A percentile compares a stretch with the other conserved stretches of the same genome.
Conservation (phyloP, 805 yeast genomes). For the Metschnikowia hibisci region DNA sequence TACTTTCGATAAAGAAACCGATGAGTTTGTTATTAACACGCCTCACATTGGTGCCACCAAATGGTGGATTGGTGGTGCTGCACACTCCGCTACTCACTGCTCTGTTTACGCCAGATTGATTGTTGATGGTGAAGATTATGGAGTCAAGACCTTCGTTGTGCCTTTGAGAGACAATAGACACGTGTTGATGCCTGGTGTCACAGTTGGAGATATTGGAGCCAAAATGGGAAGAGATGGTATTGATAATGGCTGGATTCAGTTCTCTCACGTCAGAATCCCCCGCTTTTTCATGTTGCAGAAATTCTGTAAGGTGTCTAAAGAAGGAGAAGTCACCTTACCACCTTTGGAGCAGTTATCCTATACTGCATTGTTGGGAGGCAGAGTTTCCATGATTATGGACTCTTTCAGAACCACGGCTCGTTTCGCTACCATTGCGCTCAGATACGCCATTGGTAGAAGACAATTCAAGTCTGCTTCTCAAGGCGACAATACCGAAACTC, state of each 20-base stretch:
- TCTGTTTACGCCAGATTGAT: conserved; percentile 19
- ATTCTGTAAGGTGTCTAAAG: conserved; percentile 17
- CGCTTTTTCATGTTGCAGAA: conserved; percentile 22
- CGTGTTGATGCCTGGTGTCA: conserved; percentile 20
- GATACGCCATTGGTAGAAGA: conserved; percentile 21
- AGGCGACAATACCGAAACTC: conserved; percentile 21
- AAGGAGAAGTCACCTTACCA: conserved; percentile 19
- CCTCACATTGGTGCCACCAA: conserved; percentile 24
- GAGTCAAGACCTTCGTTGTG: conserved; percentile 22
- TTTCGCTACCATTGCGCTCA: conserved; percentile 18
- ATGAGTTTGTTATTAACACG: conserved; percentile 20
- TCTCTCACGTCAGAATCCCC: conserved; percentile 20
- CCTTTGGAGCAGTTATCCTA: conserved; percentile 21
- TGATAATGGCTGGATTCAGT: conserved; percentile 24
- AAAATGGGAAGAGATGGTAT: conserved; percentile 24
- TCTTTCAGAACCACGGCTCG: conserved; percentile 20
- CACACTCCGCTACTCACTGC: conserved; percentile 21
- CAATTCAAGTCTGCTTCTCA: conserved; percentile 21
- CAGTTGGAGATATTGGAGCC: conserved; percentile 22
- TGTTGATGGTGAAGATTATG: conserved; percentile 21
- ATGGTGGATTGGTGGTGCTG: conserved; percentile 25
- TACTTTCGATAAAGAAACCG: conserved; percentile 19
- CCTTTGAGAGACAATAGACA: conserved; percentile 20
- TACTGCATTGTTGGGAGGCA: conserved; percentile 20
- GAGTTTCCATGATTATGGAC: conserved; percentile 22